These are phyloP conservation scores for Penicillium oxalicum DNA, from an alignment of 2,329 filamentous ascomycete species.

Conservation along the genomic window DNA sequence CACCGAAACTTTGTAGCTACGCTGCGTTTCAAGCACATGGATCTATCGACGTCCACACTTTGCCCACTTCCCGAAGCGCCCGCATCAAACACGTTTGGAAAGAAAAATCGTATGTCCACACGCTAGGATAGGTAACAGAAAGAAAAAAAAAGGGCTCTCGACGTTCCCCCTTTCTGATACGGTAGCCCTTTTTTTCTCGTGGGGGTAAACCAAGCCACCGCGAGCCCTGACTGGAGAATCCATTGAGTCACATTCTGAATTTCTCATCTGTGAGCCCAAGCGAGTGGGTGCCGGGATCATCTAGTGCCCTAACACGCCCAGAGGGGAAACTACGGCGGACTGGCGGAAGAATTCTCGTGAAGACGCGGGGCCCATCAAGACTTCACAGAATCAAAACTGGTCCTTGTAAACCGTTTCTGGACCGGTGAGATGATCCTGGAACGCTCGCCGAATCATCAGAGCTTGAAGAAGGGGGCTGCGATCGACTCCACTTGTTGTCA, in stretches of 20 bases:
- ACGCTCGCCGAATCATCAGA: not conserved
- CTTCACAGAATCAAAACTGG: not conserved
- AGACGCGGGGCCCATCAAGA: not conserved
- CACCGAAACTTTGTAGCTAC: too few species aligned
- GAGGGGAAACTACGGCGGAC: slow-evolving; percentile 2
- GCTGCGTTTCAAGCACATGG: too few species aligned
- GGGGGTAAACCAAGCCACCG: not conserved
- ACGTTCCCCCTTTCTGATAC: not conserved
- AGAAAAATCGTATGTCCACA: too few species aligned
- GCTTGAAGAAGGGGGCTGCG: not conserved
- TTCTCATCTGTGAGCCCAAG: not conserved
- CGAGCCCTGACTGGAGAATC: too few species aligned
- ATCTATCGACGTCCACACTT: too few species aligned
- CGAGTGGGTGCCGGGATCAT: not conserved
- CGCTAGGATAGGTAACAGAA: too few species aligned
- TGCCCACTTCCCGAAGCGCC: too few species aligned
- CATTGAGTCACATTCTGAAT: too few species aligned
- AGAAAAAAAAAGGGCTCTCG: not conserved
- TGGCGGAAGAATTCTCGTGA: not conserved
- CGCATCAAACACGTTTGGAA: too few species aligned
- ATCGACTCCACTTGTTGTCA: not conserved
- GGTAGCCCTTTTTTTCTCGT: not conserved
- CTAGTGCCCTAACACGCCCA: not conserved
- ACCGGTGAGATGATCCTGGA: slow-evolving; percentile 14
- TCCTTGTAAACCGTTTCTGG: slow-evolving; percentile 5